Evolutionary conservation across 1,284 basidiomycete species (phyloP), one percentile per base, ranked within the genome.

Genomic region (Mrakiaceae sp.): DNA sequence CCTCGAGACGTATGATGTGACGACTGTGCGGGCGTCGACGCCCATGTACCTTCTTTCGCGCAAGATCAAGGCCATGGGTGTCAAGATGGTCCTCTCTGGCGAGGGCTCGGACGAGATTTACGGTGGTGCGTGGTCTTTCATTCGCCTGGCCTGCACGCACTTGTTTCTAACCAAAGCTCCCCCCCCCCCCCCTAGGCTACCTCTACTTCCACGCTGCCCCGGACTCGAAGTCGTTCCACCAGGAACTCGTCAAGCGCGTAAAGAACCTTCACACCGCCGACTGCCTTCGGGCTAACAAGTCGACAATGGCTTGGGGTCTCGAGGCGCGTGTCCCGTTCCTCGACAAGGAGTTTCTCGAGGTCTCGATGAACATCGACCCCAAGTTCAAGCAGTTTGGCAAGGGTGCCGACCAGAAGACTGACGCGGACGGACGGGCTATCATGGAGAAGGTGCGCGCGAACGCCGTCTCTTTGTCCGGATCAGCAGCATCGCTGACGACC

Each of bases 141-240:
- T 7, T 58, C 48, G 64, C 44, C 14, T 48, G 27, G 27, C 27
- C 27, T 27, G 27, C 27, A 27, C 27, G 27, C 27, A 27, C 27
- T 27, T 27, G 27, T 27, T 27, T 2, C 49, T 51, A n/a, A 11
- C 49, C 11, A 11, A 51, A n/a, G 16, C n/a, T 51, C 11, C 11
- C 11, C 27, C 27, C 27, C 27, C 27, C 4, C n/a, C 54, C 7
- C 47, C 3, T 71, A 90, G 91, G 93, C 12, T 99, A 99, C 79
- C 84, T 99, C 63, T 99, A 99, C 81, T 99, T 99, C 87, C 95
- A 98, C 77, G 95, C 95, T 54, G 96, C 96, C 0, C 96, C 96
- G 12, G 86, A 94, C 73, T 79, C 84, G 63, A 80, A 79, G 69
- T 87, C 92, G 27, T 97, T 98, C 83, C 92, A 98, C 80, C 90